Base-by-base conservation (phyloP, 768 basidiomycete species). In the Fistulinella prunicolor region DNA sequence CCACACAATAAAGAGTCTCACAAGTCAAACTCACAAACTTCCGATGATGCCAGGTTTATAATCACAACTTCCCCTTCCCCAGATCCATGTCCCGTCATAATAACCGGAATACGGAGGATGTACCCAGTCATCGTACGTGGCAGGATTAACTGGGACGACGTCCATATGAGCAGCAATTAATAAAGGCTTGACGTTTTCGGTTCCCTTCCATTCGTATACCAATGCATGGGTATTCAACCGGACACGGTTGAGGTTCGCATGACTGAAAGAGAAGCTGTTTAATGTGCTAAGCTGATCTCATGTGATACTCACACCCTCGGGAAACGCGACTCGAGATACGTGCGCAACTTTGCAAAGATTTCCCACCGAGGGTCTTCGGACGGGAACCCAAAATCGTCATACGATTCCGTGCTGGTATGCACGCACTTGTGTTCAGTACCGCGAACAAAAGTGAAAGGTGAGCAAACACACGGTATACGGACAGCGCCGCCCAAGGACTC, bases 161-260 rank as follows among this genome's bases (percentile, higher is more conserved):
- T 81, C 80, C 48, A 53, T 50, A 55, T 81, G 79, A 13, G 74
- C 78, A 13, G 73, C 62, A 21, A 80, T 64, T 9, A 85, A 66
- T 2, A 83, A 50, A 0, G 82, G 85, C 59, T 83, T 83, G 39
- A 79, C 62, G 12, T 68, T 45, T 40, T 79, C 70, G 17, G 71
- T 70, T 13, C 83, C 83, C 40, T 74, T 65, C 81, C 81, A 85
- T 19, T 74, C 73, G 58, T 79, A 82, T 2, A 85, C 66, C n/a
- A 85, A 68, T 0, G 78, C 83, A 40, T 78, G 82, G 0, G 77
- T 82, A 54, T 82, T 82, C 47, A 85, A 73, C 49, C 74, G 76
- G 10, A 77, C 77, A 38, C 82, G 72, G 34, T 70, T 52, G 6
- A 85, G 70, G 22, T 66, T 68, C 3, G 69, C 46, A 58, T 82